These are phyloP conservation scores for Pistacia vera DNA, from an alignment of 345 rosid genomes.

Conservation along the genomic window DNA sequence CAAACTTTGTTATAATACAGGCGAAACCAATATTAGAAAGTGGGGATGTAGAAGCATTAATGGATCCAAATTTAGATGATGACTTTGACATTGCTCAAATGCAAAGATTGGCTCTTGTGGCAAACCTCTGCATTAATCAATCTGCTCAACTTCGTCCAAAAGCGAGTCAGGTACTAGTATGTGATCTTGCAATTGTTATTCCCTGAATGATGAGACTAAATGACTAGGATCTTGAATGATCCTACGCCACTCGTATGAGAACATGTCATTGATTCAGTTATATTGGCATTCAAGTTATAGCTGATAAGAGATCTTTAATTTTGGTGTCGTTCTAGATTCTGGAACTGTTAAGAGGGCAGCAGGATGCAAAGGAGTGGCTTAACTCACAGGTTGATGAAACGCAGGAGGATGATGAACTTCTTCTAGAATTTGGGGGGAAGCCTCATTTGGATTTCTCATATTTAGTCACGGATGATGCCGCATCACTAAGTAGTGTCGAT, in stretches of 20 bases:
- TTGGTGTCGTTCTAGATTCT: constrained; percentile 20
- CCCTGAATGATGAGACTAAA: not conserved
- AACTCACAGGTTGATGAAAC: not conserved
- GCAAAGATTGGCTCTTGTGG: constrained; percentile 46
- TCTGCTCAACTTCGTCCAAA: constrained; percentile 39
- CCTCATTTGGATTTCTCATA: constrained; percentile 10
- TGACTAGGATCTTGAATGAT: no score
- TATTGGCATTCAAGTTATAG: not conserved
- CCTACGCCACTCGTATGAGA: not conserved
- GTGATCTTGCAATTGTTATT: not conserved
- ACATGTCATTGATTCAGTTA: not conserved
- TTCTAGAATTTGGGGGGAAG: not conserved
- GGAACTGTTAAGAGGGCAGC: constrained; percentile 26
- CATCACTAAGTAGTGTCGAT: not conserved
- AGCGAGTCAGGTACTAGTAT: constrained; percentile 33
- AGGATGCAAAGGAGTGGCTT: constrained; percentile 20
- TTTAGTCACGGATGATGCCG: not conserved
- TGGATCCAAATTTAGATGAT: constrained; percentile 39
- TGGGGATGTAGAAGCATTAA: constrained; percentile 31
- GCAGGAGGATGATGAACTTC: constrained; percentile 9
- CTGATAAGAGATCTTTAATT: not conserved
- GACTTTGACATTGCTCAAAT: constrained; percentile 35
- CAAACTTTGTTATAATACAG: constrained; percentile 23
- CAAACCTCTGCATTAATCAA: constrained; percentile 42
- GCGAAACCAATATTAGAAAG: constrained; percentile 40